Percentiles rank a stretch among this genome's conserved stretches.
These are phyloP conservation scores for Lodderomyces beijingensis DNA, from an alignment of 1,139 yeast species.

Conservation along the genomic window DNA sequence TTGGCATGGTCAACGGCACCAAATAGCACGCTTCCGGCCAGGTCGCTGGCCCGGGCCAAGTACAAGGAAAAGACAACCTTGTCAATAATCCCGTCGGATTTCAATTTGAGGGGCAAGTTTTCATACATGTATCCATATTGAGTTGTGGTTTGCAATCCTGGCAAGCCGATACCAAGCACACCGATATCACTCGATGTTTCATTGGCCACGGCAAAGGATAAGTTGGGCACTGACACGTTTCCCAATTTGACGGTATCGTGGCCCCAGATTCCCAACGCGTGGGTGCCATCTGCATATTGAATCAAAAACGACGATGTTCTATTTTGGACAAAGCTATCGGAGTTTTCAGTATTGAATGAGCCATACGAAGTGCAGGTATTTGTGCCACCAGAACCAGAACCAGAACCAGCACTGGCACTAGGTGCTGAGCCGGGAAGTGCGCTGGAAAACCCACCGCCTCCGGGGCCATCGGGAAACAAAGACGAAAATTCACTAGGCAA, in stretches of 20 bases:
- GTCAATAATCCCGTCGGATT: conserved; percentile 42
- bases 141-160: conserved; percentile 43
- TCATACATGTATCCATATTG: conserved; percentile 19
- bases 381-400: conserved; percentile 4
- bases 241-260: conserved; percentile 40
- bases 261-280: conserved; percentile 60
- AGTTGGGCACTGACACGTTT: conserved; percentile 33
- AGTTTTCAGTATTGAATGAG: conserved; percentile 32
- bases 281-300: conserved; percentile 59
- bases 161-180: conserved; percentile 53
- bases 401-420: background rate
- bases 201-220: conserved; percentile 52
- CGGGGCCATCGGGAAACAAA: conserved; percentile 1
- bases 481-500: background rate
- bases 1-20: conserved; percentile 47
- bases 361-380: conserved; percentile 35
- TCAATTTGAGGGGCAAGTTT: conserved; percentile 30
- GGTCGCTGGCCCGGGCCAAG: conserved; percentile 30
- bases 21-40: conserved; percentile 22
- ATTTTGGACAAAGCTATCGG: conserved; percentile 31
- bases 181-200: conserved; percentile 40
- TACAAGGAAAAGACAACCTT: conserved; percentile 52
- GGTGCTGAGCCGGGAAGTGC: background rate
- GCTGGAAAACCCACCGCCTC: background rate
- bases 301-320: conserved; percentile 38